Conservation (phyloP, 495 filamentous ascomycete species). For the Penicillium macrosclerotiorum region DNA sequence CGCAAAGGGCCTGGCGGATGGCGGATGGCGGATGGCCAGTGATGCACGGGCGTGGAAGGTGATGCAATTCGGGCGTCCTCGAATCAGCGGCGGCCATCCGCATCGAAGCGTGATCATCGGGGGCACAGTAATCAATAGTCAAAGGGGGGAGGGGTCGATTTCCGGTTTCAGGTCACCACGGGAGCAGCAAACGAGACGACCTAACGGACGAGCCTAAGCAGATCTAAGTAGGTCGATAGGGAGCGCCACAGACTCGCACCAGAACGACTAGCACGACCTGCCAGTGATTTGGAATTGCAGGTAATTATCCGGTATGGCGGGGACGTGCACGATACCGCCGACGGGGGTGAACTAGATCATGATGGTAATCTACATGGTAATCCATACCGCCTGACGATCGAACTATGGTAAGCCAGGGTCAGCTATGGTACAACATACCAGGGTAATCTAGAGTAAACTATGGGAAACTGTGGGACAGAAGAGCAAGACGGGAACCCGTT, state of each 20-base stretch:
- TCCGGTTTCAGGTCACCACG: conserved; percentile 4
- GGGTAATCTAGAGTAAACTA: no score
- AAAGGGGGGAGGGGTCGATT: neutral
- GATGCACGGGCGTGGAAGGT: neutral
- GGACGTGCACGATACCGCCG: neutral
- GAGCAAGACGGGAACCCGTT: no score
- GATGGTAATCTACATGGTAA: no score
- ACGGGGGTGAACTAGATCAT: neutral
- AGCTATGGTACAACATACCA: no score
- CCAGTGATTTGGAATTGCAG: conserved; percentile 7
- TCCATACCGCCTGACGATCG: no score
- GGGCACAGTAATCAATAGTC: conserved; percentile 5
- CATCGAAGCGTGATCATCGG: conserved; percentile 2
- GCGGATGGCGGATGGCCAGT: neutral
- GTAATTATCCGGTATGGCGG: conserved; percentile 9
- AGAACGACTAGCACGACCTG: neutral
- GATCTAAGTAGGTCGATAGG: neutral
- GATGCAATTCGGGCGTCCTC: neutral
- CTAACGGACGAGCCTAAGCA: neutral
- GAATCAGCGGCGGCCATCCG: conserved; percentile 1
- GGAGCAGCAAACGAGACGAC: neutral
- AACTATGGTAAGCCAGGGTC: conserved; percentile 9
- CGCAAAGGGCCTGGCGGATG: neutral
- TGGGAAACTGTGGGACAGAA: no score
- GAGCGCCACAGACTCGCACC: neutral